A percentile compares a stretch with the other conserved stretches of the same genome.
Conservation (phyloP, 805 yeast species). For the Candida fluviatilis region DNA sequence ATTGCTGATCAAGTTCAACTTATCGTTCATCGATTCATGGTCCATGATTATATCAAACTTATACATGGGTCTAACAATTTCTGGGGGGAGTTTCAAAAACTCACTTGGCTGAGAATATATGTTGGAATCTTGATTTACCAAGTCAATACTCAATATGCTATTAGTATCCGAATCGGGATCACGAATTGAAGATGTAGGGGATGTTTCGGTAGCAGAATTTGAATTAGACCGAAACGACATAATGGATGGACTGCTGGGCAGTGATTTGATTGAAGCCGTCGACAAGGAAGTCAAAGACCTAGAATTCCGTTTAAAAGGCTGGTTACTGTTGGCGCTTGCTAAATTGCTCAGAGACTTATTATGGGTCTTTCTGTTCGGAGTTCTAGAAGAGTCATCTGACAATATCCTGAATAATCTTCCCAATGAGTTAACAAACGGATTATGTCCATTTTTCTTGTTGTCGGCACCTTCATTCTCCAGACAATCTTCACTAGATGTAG, state of each 20-base stretch:
- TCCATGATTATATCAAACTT: constrained; percentile 44
- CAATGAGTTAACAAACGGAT: constrained; percentile 28
- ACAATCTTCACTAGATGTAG: constrained; percentile 1
- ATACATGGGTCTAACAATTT: constrained; percentile 41
- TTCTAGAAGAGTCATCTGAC: constrained; percentile 24
- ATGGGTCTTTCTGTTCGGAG: constrained; percentile 3
- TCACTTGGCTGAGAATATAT: constrained; percentile 26
- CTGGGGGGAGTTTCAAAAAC: constrained; percentile 40
- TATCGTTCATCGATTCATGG: constrained; percentile 36
- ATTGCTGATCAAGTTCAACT: constrained; percentile 18
- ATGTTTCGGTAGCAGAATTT: constrained; percentile 32
- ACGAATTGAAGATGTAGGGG: constrained; percentile 23
- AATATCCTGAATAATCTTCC: constrained; percentile 35
- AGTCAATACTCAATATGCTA: constrained; percentile 1
- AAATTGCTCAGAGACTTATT: constrained; percentile 5
- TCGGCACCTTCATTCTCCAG: constrained; percentile 5
- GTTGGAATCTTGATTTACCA: constrained; percentile 2
- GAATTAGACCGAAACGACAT: constrained; percentile 34
- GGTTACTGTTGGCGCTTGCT: not conserved
- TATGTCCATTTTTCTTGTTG: constrained; percentile 9
- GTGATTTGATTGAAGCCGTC: constrained; percentile 23
- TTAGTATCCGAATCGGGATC: constrained; percentile 24
- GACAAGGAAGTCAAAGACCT: constrained; percentile 35
- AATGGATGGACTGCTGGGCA: constrained; percentile 37
- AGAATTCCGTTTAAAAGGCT: constrained; percentile 20